Base-by-base conservation (phyloP, 345 rosid genomes). In the Eucalyptus rudis region DNA sequence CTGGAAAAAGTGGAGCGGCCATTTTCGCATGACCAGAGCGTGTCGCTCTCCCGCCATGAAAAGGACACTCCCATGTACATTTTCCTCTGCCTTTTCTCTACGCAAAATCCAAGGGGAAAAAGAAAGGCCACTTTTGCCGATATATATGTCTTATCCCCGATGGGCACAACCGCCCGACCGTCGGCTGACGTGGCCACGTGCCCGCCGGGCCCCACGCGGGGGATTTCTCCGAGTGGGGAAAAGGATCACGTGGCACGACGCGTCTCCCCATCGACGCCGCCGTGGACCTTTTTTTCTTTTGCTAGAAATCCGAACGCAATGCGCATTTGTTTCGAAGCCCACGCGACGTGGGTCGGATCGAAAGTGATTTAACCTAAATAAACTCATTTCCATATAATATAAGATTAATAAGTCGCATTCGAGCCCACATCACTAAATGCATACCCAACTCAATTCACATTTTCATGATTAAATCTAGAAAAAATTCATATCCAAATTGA, bases 121-220 rank as follows among this genome's bases (percentile, higher is more conserved):
- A 56, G 62, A 56, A 56, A 62, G 33, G 31, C 7, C 7, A 62
- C 68, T 29, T 62, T 29, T n/a, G 47, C 4, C 47, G 84, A 20
- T 20, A 9, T 33, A 10, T 36, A 10, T 10, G 22, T 71, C 81
- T 7, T 6, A 5, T 7, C 84, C 47, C 47, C 13, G 81, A 76
- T 40, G 27, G 27, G 7, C 80, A 13, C 36, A 64, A 3, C 31
- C 76, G 29, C 62, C 62, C 20, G 54, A 80, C 49, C 49, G 88
- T 20, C 50, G 16, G 90, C 80, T 90, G 92, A 90, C 88, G 89
- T 92, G 93, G 93, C 95, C 95, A 93, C 89, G 93, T 94, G 93
- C 87, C 5, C 4, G 45, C n/a, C 31, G 92, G 91, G 17, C 92
- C 93, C 92, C 92, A 91, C 86, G 10, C 8, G 19, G 29, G 17